Percentiles rank a stretch among this genome's conserved stretches.
Conservation (phyloP, 1,284 basidiomycete species). For the Omphalotus olearius region DNA sequence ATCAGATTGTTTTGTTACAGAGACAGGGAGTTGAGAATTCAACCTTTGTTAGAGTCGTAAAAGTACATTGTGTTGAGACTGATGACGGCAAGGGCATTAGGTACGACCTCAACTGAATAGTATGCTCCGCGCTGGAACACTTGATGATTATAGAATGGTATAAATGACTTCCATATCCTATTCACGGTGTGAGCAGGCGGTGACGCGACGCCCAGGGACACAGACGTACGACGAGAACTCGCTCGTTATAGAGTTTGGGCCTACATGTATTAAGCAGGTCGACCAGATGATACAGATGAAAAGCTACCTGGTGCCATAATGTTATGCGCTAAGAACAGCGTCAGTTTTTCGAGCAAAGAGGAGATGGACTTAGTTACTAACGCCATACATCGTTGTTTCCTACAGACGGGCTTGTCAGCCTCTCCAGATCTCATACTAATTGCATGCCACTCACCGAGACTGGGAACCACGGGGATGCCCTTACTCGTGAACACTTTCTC, state of each 20-base stretch:
- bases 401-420: slow-evolving; percentile 22
- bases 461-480: slow-evolving; percentile 81
- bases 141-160: slow-evolving; percentile 79
- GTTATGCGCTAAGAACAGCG: slow-evolving; percentile 54
- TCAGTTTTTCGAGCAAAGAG: slow-evolving; percentile 14
- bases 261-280: slow-evolving; percentile 37
- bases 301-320: slow-evolving; percentile 58
- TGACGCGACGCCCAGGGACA: background rate
- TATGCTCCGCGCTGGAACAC: slow-evolving; percentile 85
- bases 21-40: slow-evolving; percentile 17
- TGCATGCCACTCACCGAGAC: slow-evolving; percentile 53
- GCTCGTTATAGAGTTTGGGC: slow-evolving; percentile 78
- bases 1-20: slow-evolving; percentile 7
- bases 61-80: slow-evolving; percentile 92
- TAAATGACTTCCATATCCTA: slow-evolving; percentile 82
- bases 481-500: slow-evolving; percentile 59
- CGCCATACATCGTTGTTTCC: slow-evolving; percentile 90
- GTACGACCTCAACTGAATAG: slow-evolving; percentile 80
- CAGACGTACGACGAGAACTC: slow-evolving; percentile 64
- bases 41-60: slow-evolving; percentile 88
- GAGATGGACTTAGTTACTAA: slow-evolving; percentile 35
- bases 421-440: slow-evolving; percentile 1
- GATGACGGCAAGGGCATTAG: slow-evolving; percentile 74
- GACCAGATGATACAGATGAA: slow-evolving; percentile 4
- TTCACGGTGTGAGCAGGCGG: slow-evolving; percentile 1